phyloP scores from a whole-genome alignment of 2,329 filamentous ascomycete genomes.

The Graphilbum ipis-grandicollis region DNA sequence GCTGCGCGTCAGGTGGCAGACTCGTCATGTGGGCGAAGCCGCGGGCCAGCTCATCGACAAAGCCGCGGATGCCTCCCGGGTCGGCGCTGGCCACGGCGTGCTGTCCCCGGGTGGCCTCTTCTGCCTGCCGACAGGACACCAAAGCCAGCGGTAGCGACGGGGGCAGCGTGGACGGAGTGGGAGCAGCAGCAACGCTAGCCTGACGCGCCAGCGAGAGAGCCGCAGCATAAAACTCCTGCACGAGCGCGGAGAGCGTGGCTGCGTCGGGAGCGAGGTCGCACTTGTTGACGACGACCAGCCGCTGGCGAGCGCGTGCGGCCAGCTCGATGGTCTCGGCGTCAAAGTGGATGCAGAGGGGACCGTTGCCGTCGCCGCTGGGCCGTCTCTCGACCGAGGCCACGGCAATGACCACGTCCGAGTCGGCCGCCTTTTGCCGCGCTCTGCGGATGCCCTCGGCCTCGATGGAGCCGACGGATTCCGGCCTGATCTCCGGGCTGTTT shows the following conservation, averaged over 20 bases:
- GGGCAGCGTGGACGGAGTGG: no score
- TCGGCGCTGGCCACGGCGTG: no score
- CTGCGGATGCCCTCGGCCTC: conserved; percentile 83
- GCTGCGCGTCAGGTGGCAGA: conserved; percentile 55
- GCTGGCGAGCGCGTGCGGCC: conserved; percentile 28
- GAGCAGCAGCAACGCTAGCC: no score
- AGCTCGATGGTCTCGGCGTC: conserved; percentile 38
- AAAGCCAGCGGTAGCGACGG: background rate
- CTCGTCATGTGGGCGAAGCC: conserved; percentile 56
- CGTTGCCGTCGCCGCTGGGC: conserved; percentile 12
- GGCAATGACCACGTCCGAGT: conserved; percentile 73
- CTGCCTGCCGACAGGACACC: background rate
- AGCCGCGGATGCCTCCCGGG: conserved; percentile 47
- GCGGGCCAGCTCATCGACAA: conserved; percentile 53
- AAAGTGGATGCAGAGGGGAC: conserved; percentile 23
- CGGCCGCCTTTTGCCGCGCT: conserved; percentile 61
- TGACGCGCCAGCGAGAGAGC: no score
- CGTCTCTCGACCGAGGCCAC: conserved; percentile 54
- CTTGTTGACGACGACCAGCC: conserved; percentile 46
- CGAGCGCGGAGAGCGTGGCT: conserved; percentile 17
- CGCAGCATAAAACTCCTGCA: conserved; percentile 17
- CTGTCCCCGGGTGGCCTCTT: background rate
- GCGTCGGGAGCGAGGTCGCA: conserved; percentile 26
- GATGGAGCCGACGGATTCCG: conserved; percentile 52
- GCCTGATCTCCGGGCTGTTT: no score